Base-by-base conservation (phyloP, 139 green algal species). In the Auxenochlorella protothecoides region DNA sequence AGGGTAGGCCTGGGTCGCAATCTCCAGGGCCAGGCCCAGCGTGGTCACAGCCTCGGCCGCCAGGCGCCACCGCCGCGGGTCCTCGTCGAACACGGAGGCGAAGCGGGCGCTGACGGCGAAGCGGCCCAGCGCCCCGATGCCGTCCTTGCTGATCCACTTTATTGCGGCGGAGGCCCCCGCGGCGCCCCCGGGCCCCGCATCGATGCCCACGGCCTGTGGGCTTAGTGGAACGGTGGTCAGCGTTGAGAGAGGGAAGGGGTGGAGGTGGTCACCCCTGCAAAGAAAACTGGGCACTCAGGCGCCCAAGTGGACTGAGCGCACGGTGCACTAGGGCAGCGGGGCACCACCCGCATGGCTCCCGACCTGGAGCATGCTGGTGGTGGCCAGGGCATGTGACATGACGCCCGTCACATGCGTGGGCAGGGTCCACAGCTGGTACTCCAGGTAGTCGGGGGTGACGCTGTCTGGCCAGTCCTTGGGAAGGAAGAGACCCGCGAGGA, bases 91-190 rank as follows among this genome's bases (percentile, higher is more conserved):
- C 65, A 92, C 85, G 3, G 74, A 63, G 1, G 78, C 80, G 11
- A 92, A 79, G 16, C 68, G 66, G 2, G 82, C 80, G 27, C 82
- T 80, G 0, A 90, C 90, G 59, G 93, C 66, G 14, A 94, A 72
- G 5, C 88, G 72, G 4, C 90, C 90, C 2, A 79, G 67, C 5
- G 86, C 87, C 0, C 90, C 90, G 51, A 95, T 79, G 44, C 89
- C 90, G 63, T 95, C 89, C 66, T 91, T 89, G 27, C 78, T 85
- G 44, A 91, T 83, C 85, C 83, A 91, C 62, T 86, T 92, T 71
- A 96, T 92, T 27, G 83, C 83, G 2, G 91, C 91, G 4, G 80
- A 77, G 0, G 83, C 66, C 16, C 79, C 83, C 4, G 76, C 82
- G 6, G 72, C 66, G 52, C 65, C 80, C 0, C 63, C 77, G 2